Evolutionary conservation across 2,329 filamentous ascomycete species (phyloP).

Genomic region (Exophiala aquamarina): DNA sequence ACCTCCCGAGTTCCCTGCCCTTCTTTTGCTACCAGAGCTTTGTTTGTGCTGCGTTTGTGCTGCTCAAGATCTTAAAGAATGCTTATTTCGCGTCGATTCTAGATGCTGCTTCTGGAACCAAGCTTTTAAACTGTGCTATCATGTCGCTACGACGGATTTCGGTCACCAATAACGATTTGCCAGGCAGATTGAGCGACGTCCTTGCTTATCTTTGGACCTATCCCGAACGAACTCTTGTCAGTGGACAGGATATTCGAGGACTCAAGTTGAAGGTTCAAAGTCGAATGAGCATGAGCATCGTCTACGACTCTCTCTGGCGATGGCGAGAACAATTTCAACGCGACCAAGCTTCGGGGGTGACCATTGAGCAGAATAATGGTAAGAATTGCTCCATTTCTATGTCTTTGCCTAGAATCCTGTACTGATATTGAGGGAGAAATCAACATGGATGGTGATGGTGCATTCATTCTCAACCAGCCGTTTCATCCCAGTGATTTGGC

Average conservation of each 20-base stretch:
- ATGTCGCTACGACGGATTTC: slow-evolving; percentile 59
- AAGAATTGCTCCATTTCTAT: no score
- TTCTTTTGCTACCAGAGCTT: slow-evolving; percentile 13
- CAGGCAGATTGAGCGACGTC: slow-evolving; percentile 63
- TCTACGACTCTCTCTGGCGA: slow-evolving; percentile 66
- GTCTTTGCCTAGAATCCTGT: no score
- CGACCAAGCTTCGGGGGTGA: neutral
- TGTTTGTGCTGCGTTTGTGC: slow-evolving; percentile 59
- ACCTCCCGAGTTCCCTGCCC: slow-evolving; percentile 9
- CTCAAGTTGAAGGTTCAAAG: slow-evolving; percentile 64
- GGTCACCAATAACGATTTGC: slow-evolving; percentile 61
- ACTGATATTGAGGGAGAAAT: no score
- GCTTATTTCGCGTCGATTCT: slow-evolving; percentile 58
- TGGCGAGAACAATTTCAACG: slow-evolving; percentile 63
- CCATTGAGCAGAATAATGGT: neutral
- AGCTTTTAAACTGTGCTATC: slow-evolving; percentile 59
- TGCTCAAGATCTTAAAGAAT: slow-evolving; percentile 62
- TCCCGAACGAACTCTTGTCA: slow-evolving; percentile 10
- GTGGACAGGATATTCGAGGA: slow-evolving; percentile 21
- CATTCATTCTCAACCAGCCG: no score
- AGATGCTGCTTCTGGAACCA: slow-evolving; percentile 45
- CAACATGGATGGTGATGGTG: no score
- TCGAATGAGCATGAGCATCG: slow-evolving; percentile 65
- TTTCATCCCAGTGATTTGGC: no score
- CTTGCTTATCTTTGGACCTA: slow-evolving; percentile 61